These are phyloP conservation scores for Urochloa ruziziensis DNA, from an alignment of 176 grass and related monocot species.

Conservation along the genomic window DNA sequence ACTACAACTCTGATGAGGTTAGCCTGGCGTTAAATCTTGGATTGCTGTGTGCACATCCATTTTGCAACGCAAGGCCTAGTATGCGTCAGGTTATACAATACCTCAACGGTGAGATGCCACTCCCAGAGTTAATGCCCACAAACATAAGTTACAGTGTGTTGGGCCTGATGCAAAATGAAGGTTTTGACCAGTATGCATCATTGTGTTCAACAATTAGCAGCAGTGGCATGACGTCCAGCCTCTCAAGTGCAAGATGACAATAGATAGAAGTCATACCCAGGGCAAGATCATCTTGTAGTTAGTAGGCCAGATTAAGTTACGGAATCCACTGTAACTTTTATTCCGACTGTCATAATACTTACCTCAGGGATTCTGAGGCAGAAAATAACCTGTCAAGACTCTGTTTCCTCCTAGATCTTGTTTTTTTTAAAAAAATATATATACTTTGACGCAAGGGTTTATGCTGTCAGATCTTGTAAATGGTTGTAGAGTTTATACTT, in stretches of 20 bases:
- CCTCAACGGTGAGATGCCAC: neutral
- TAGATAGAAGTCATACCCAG: neutral
- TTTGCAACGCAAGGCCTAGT: neutral
- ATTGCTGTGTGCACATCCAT: conserved; percentile 8
- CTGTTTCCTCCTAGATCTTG: neutral
- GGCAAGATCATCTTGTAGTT: too few species aligned
- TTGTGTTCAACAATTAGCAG: neutral
- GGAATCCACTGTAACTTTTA: neutral
- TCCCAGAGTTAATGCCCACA: conserved; percentile 16
- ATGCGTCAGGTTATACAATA: neutral
- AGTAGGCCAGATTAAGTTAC: neutral
- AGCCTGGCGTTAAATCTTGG: neutral
- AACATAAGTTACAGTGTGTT: conserved; percentile 24
- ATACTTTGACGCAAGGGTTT: neutral
- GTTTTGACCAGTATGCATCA: conserved; percentile 19
- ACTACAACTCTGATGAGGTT: neutral
- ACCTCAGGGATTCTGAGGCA: neutral
- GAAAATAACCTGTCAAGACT: neutral
- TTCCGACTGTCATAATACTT: neutral
- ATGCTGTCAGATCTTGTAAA: neutral
- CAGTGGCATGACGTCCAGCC: neutral
- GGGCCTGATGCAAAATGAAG: conserved; percentile 12
- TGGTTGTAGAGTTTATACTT: neutral
- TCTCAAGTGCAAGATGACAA: conserved; percentile 28
- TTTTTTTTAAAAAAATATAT: neutral